A percentile compares a stretch with the other conserved stretches of the same genome.
phyloP scores from a whole-genome alignment of 129 eudicot genomes.

The Smallanthus sonchifolius region DNA sequence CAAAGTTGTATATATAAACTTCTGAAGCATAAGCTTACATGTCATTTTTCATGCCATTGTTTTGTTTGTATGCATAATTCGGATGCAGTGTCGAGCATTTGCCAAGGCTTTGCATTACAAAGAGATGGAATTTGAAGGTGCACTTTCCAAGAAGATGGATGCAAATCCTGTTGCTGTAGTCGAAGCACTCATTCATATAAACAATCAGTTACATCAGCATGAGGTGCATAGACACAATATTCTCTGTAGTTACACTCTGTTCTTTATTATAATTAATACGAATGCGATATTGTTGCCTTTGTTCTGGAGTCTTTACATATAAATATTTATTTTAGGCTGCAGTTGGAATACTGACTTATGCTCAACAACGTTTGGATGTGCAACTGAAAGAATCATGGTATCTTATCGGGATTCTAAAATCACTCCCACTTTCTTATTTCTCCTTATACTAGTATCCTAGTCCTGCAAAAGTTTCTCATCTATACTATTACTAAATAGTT shows the following conservation, averaged over 20 bases:
- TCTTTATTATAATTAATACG: background rate
- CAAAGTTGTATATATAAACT: slow-evolving; percentile 5
- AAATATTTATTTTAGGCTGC: slow-evolving; percentile 63
- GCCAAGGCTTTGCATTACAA: slow-evolving; percentile 99
- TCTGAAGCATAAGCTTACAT: background rate
- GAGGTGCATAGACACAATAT: slow-evolving; percentile 53
- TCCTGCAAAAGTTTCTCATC: background rate
- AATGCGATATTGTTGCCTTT: background rate
- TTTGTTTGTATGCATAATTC: background rate
- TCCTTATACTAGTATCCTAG: background rate
- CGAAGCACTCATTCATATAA: slow-evolving; percentile 95
- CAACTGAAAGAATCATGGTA: slow-evolving; percentile 98
- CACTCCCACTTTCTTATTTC: background rate
- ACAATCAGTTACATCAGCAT: slow-evolving; percentile 95
- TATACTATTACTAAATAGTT: slow-evolving; percentile 11
- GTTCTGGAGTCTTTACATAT: slow-evolving; percentile 11
- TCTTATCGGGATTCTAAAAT: slow-evolving; percentile 5
- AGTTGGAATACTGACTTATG: slow-evolving; percentile 89
- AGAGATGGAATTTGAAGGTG: slow-evolving; percentile 99
- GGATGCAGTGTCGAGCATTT: slow-evolving; percentile 91
- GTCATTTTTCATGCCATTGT: slow-evolving; percentile 1
- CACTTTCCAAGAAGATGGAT: slow-evolving; percentile 86
- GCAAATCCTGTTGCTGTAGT: slow-evolving; percentile 96
- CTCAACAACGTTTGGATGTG: slow-evolving; percentile 88
- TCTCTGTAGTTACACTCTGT: background rate